Base-by-base conservation (phyloP, 2,329 filamentous ascomycete species). In the Rhynchosporium agropyri region DNA sequence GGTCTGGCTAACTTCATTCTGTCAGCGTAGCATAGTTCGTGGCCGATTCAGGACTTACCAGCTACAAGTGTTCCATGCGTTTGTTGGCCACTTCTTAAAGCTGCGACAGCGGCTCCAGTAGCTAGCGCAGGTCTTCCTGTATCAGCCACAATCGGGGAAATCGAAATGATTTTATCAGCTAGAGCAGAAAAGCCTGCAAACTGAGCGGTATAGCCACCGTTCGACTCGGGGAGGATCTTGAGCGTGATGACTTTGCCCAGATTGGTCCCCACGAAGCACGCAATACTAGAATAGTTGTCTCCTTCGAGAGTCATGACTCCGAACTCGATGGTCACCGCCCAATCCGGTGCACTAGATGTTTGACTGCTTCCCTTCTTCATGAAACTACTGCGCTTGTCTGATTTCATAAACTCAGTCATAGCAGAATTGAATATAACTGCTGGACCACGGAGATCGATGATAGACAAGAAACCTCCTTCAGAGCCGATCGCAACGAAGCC, bases 211-310 rank as follows among this genome's bases (percentile, higher is more conserved):
- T 96, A 98, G 10, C 87, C 83, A 4, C 88, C 84, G 59, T 83
- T 84, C 9, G 79, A 72, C 13, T 88, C 83, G 0, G 95, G 95
- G 2, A 98, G 79, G 28, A 99, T 81, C 78, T 97, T 97, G 78
- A 98, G 94, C 0, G 94, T 98, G 6, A 88, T 86, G 20, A 98
- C 79, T 70, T 91, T 91, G 46, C 95, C 95, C 36, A 86, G 76
- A 68, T 89, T 93, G 0, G 95, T 98, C 26, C 95, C 95, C 1
- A 96, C 90, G 69, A 98, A 96, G 68, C 95, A 90, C 63, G 89
- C 86, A 62, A 99, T 96, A 72, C 92, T 97, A 1, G 95, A 98
- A 74, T 96, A 99, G 67, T 91, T 87, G 73, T 98, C 94, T n/a
- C 89, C 90, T 49, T 98, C 95, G 3, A 97, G 79, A 3, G 90